These are phyloP conservation scores for Ceratobasidium sp. DNA, from an alignment of 1,284 basidiomycete species.

Conservation along the genomic window DNA sequence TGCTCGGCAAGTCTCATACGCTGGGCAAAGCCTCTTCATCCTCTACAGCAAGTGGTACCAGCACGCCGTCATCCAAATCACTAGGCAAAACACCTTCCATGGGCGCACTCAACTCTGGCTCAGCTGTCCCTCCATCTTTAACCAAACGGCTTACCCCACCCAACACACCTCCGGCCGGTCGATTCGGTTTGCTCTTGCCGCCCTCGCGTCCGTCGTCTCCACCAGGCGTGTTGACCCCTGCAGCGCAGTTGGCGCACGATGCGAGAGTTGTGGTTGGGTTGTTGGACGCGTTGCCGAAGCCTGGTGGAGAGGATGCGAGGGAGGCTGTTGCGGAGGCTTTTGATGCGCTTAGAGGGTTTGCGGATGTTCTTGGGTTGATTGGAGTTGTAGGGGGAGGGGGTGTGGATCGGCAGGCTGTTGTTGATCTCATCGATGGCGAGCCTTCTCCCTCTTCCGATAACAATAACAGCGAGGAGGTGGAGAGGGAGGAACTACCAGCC, in stretches of 20 bases:
- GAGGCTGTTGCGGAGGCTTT: conserved; percentile 85
- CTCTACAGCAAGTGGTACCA: neutral
- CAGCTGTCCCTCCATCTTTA: conserved; percentile 25
- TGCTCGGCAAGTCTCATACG: conserved; percentile 42
- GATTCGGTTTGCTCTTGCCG: conserved; percentile 67
- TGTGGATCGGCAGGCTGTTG: conserved; percentile 60
- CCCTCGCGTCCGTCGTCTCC: conserved; percentile 78
- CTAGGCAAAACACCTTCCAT: conserved; percentile 9
- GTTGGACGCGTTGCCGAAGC: conserved; percentile 72
- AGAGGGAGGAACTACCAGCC: conserved; percentile 69
- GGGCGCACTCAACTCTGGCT: conserved; percentile 54
- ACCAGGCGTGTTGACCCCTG: conserved; percentile 16
- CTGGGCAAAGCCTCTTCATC: neutral
- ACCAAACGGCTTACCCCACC: conserved; percentile 62
- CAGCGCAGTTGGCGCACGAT: conserved; percentile 33
- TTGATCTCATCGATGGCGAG: conserved; percentile 60
- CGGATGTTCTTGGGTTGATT: conserved; percentile 55
- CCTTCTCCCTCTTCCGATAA: conserved; percentile 53
- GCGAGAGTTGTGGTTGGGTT: conserved; percentile 53
- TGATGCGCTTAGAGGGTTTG: conserved; percentile 67
- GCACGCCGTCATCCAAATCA: neutral
- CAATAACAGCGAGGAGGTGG: conserved; percentile 43
- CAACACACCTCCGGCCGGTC: conserved; percentile 68
- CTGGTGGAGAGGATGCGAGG: conserved; percentile 68
- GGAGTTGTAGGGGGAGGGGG: conserved; percentile 66